Percentiles rank a stretch among this genome's conserved stretches.
phyloP scores from a whole-genome alignment of 2,329 filamentous ascomycete species.

The Lojkania enalia region DNA sequence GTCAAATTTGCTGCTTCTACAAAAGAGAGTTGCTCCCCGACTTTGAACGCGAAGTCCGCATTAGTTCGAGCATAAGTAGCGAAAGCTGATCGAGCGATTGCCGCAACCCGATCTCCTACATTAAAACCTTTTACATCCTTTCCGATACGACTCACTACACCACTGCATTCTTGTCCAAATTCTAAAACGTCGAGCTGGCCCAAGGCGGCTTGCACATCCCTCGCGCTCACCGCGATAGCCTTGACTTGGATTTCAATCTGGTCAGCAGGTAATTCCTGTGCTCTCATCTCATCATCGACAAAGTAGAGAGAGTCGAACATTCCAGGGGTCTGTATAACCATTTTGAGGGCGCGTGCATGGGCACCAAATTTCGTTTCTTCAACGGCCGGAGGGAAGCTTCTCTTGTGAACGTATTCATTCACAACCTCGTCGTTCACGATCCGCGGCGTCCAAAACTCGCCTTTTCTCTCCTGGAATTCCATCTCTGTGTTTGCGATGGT shows the following conservation, averaged over 20 bases:
- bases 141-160: constrained; percentile 20
- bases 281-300: constrained; percentile 16
- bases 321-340: constrained; percentile 16
- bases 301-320: constrained; percentile 23
- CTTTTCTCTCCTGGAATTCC: constrained; percentile 23
- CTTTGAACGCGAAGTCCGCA: constrained; percentile 20
- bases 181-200: constrained; percentile 28
- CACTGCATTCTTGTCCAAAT: constrained; percentile 23
- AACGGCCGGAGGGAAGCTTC: constrained; percentile 21
- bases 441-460: constrained; percentile 19
- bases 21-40: constrained; percentile 28
- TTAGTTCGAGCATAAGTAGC: constrained; percentile 24
- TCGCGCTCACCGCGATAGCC: constrained; percentile 19
- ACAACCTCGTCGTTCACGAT: constrained; percentile 22
- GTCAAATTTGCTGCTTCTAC: constrained; percentile 27
- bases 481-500: constrained; percentile 11
- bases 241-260: constrained; percentile 44
- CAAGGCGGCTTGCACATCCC: constrained; percentile 16
- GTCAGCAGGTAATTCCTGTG: constrained; percentile 13
- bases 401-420: constrained; percentile 28
- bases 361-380: constrained; percentile 19
- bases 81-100: constrained; percentile 23
- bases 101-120: constrained; percentile 30
- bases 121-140: constrained; percentile 18
- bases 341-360: constrained; percentile 17